Evolutionary conservation across 2,329 filamentous ascomycete species (phyloP).

Genomic region (Xylariaceae sp.): DNA sequence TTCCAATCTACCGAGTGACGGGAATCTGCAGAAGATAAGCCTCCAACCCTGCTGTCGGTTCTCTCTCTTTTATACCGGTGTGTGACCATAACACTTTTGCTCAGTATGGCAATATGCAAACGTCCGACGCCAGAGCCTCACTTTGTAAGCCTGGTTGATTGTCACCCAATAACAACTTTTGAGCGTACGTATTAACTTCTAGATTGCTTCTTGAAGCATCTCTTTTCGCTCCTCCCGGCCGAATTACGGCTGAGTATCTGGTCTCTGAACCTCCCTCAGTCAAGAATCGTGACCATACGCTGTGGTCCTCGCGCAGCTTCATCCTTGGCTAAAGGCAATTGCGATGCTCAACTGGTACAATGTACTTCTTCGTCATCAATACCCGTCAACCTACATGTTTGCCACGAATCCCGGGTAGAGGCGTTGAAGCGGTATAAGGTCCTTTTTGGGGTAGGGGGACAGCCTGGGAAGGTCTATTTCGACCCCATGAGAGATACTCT

Average conservation of each 20-base stretch:
- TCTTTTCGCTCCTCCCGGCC: constrained; percentile 41
- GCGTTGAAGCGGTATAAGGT: constrained; percentile 37
- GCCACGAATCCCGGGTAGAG: constrained; percentile 43
- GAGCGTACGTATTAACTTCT: too few species aligned
- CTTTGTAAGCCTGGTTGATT: too few species aligned
- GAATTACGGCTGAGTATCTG: constrained; percentile 48
- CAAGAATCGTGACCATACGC: constrained; percentile 42
- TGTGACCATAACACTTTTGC: too few species aligned
- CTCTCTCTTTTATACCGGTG: too few species aligned
- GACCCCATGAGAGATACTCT: constrained; percentile 41
- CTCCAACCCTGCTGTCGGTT: too few species aligned
- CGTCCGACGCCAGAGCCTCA: too few species aligned
- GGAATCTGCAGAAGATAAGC: too few species aligned
- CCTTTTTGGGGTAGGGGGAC: constrained; percentile 40
- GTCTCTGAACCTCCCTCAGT: constrained; percentile 40
- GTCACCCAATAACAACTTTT: too few species aligned
- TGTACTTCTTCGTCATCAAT: constrained; percentile 41
- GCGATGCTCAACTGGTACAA: not conserved
- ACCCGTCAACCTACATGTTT: constrained; percentile 44
- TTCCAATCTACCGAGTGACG: too few species aligned
- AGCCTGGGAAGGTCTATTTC: constrained; percentile 41
- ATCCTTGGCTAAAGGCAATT: too few species aligned
- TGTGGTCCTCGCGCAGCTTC: constrained; percentile 28
- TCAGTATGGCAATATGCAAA: too few species aligned
- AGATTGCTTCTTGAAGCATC: constrained; percentile 37